A percentile compares a stretch with the other conserved stretches of the same genome.
Evolutionary conservation across 257 asterid species (phyloP).

Genomic region (Vinca minor): DNA sequence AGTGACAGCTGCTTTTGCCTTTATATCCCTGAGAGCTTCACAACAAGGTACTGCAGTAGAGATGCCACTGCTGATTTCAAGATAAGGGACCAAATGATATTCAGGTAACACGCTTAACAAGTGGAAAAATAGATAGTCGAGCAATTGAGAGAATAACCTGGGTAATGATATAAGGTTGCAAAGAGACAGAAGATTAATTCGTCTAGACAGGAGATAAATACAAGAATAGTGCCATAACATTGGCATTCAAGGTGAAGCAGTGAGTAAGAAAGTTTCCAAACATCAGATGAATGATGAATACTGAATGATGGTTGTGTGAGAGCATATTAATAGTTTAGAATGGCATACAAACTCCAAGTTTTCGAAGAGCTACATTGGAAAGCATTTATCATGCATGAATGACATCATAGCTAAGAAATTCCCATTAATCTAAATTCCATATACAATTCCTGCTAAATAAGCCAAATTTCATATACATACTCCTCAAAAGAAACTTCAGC

Average conservation of each 20-base stretch:
- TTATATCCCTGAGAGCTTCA: neutral
- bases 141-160: neutral
- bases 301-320: neutral
- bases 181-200: too few species aligned
- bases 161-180: neutral
- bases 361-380: neutral
- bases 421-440: neutral
- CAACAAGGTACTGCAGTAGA: neutral
- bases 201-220: neutral
- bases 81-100: neutral
- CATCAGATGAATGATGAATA: too few species aligned
- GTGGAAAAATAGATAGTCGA: neutral
- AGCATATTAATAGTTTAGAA: neutral
- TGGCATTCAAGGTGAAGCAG: neutral
- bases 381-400: neutral
- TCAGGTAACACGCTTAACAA: neutral
- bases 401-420: neutral
- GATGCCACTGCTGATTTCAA: neutral
- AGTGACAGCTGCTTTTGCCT: neutral
- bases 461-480: neutral
- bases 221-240: constrained; percentile 6
- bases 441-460: too few species aligned
- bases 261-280: neutral
- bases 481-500: neutral
- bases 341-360: neutral